Evolutionary conservation across 345 rosid genomes (phyloP).

Genomic region (Populus davidiana): DNA sequence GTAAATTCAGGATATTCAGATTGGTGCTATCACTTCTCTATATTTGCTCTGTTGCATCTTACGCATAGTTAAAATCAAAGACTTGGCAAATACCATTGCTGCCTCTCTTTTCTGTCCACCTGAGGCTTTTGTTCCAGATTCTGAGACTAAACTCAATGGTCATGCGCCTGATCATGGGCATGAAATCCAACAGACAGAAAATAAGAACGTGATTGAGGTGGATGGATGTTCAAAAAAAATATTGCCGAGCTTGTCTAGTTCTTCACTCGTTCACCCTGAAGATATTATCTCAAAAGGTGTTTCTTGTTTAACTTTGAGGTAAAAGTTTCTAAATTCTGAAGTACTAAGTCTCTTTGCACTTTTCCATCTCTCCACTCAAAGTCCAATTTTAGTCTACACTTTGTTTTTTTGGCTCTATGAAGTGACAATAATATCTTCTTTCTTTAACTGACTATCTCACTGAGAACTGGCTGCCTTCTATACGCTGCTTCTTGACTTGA

Average conservation of each 20-base stretch:
- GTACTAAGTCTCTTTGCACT: background rate
- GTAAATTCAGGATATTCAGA: conserved; percentile 53
- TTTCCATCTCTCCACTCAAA: background rate
- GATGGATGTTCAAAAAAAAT: conserved; percentile 35
- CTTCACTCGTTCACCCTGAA: conserved; percentile 42
- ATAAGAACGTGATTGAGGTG: conserved; percentile 26
- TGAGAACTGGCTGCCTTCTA: background rate
- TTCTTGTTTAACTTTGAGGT: conserved; percentile 62
- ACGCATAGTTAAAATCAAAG: conserved; percentile 91
- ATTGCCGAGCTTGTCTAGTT: conserved; percentile 34
- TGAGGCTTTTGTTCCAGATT: conserved; percentile 50
- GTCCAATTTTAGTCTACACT: background rate
- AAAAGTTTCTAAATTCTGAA: conserved; percentile 19
- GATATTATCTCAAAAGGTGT: conserved; percentile 25
- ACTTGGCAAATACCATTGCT: conserved; percentile 88
- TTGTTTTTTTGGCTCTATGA: background rate
- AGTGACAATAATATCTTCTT: background rate
- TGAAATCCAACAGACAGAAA: conserved; percentile 41
- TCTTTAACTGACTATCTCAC: background rate
- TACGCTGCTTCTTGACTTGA: background rate
- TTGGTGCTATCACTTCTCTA: conserved; percentile 75
- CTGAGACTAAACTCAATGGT: conserved; percentile 59
- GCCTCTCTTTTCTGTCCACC: conserved; percentile 76
- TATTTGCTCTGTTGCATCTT: conserved; percentile 93
- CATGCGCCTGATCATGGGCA: conserved; percentile 35